A percentile compares a stretch with the other conserved stretches of the same genome.
These are phyloP conservation scores for Pseudozyma flocculosa DNA, from an alignment of 1,284 basidiomycete species.

Conservation along the genomic window DNA sequence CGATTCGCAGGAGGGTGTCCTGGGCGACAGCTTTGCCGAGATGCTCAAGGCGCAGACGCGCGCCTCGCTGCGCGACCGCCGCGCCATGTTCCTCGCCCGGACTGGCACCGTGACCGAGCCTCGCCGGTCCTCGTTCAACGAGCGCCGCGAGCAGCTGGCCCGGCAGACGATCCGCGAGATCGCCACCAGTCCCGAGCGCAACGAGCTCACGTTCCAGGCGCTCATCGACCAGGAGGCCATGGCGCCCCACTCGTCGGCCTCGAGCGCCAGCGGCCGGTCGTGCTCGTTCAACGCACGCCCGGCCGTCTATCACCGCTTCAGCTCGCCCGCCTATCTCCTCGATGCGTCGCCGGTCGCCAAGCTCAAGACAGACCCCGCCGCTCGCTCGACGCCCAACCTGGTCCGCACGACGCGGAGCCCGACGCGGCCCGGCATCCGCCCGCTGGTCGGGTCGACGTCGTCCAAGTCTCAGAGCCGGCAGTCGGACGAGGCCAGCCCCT, in stretches of 20 bases:
- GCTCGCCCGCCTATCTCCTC: conserved; percentile 33
- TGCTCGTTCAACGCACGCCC: conserved; percentile 11
- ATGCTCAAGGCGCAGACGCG: conserved; percentile 39
- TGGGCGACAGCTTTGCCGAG: conserved; percentile 19
- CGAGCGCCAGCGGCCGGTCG: neutral
- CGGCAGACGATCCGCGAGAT: neutral
- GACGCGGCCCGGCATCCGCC: conserved; percentile 21
- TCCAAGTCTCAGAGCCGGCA: conserved; percentile 3
- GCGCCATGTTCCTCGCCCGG: conserved; percentile 24
- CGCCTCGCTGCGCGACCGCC: conserved; percentile 32
- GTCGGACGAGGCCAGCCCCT: neutral
- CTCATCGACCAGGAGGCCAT: conserved; percentile 27
- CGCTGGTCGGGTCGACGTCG: conserved; percentile 4
- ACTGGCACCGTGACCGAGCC: conserved; percentile 24
- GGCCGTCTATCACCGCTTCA: conserved; percentile 20
- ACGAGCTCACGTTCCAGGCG: conserved; percentile 9
- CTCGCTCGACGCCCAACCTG: conserved; percentile 21
- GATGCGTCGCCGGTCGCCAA: conserved; percentile 19
- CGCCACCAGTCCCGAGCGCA: neutral
- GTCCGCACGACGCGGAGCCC: neutral
- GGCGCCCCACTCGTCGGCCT: neutral
- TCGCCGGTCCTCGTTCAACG: conserved; percentile 30
- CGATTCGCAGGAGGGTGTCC: neutral
- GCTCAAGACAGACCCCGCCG: conserved; percentile 12
- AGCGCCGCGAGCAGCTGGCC: neutral